Conservation (phyloP, 805 yeast species). For the Candida ipomoeae region DNA sequence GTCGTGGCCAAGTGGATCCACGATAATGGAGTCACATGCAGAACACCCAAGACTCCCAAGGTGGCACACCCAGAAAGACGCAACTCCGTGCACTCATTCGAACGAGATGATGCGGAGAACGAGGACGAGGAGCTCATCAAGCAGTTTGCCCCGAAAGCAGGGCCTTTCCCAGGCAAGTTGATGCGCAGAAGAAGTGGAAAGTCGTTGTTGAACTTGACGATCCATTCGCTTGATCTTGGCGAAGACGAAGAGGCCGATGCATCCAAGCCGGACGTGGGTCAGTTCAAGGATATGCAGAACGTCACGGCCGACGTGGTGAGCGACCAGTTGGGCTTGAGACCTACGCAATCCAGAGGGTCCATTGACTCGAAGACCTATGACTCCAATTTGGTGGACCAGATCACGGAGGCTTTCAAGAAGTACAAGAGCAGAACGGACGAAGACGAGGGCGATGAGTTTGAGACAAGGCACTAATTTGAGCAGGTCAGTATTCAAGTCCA, state of each 20-base stretch:
- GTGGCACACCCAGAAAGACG: conserved; percentile 18
- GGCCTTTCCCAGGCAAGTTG: conserved; percentile 51
- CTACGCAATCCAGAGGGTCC: conserved; percentile 23
- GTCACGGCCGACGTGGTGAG: conserved; percentile 18
- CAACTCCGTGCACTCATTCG: conserved; percentile 27
- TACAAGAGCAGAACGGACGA: conserved; percentile 25
- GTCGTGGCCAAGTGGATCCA: conserved; percentile 88
- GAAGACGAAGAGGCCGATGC: conserved; percentile 48
- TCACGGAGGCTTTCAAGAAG: conserved; percentile 34
- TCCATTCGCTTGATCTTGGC: conserved; percentile 60
- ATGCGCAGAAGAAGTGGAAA: conserved; percentile 70
- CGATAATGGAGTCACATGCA: conserved; percentile 74
- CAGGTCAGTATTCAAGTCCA: not conserved
- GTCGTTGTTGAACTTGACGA: conserved; percentile 64
- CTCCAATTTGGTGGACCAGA: conserved; percentile 31
- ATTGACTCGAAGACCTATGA: conserved; percentile 27
- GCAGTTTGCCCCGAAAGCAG: conserved; percentile 42
- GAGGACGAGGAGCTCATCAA: conserved; percentile 31
- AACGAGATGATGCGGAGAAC: conserved; percentile 19
- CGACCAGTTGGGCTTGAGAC: conserved; percentile 17
- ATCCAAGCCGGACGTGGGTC: conserved; percentile 17
- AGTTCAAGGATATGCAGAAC: conserved; percentile 16
- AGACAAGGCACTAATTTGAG: conserved; percentile 32
- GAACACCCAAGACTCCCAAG: conserved; percentile 38
- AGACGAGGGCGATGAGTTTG: conserved; percentile 46